A percentile compares a stretch with the other conserved stretches of the same genome.
These are phyloP conservation scores for Pelargonium myrrhifolium DNA, from an alignment of 441 rosid genomes.

Conservation along the genomic window DNA sequence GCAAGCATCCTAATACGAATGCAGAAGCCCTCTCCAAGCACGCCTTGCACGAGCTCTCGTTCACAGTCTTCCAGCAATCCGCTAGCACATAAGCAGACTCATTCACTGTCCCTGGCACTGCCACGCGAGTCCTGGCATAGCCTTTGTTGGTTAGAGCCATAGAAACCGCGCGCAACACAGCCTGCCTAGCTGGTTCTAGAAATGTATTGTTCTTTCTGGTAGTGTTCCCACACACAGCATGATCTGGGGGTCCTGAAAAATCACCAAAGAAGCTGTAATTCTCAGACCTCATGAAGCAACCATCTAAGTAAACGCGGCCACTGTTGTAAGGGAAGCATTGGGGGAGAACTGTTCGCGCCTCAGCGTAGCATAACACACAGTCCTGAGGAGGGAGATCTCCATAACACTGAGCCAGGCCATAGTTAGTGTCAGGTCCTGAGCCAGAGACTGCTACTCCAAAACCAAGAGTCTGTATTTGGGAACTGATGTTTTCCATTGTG, in stretches of 20 bases:
- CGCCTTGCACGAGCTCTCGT: conserved; percentile 48
- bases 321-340: conserved; percentile 77
- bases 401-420: conserved; percentile 81
- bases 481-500: conserved; percentile 71
- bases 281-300: conserved; percentile 86
- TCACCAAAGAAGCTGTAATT: conserved; percentile 74
- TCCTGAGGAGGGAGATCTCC: conserved; percentile 76
- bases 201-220: conserved; percentile 37
- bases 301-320: conserved; percentile 73
- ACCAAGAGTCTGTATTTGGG: conserved; percentile 44
- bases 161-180: conserved; percentile 33
- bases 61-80: conserved; percentile 76
- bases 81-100: conserved; percentile 58
- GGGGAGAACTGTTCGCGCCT: conserved; percentile 77
- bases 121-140: conserved; percentile 37
- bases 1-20: conserved; percentile 55
- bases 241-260: conserved; percentile 54
- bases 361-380: conserved; percentile 82
- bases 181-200: conserved; percentile 37
- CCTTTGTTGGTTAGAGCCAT: conserved; percentile 41
- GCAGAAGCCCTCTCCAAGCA: conserved; percentile 69
- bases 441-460: conserved; percentile 60
- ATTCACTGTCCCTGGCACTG: conserved; percentile 31
- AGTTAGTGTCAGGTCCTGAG: conserved; percentile 59
- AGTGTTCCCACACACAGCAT: conserved; percentile 53